phyloP scores from a whole-genome alignment of 2,329 filamentous ascomycete genomes.

The Fusarium coffeatum region DNA sequence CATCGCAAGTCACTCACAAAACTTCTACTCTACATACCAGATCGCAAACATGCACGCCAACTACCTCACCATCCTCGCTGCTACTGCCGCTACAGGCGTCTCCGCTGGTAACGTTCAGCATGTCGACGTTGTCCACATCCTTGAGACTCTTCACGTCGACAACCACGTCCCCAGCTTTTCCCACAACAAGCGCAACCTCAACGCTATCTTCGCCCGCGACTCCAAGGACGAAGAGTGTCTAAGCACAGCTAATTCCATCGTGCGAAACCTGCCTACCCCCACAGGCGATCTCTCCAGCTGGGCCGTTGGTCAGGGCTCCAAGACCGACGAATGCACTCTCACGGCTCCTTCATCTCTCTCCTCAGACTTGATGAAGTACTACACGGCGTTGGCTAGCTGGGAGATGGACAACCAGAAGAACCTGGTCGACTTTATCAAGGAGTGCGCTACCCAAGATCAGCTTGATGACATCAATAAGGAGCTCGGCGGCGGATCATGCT shows the following conservation, averaged over 20 bases:
- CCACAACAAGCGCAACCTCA: slow-evolving; percentile 26
- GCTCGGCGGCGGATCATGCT: background rate
- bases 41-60: slow-evolving; percentile 17
- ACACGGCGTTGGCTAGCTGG: slow-evolving; percentile 21
- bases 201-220: slow-evolving; percentile 20
- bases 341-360: slow-evolving; percentile 24
- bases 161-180: slow-evolving; percentile 17
- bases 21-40: background rate
- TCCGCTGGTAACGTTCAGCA: slow-evolving; percentile 9
- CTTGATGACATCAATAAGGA: background rate
- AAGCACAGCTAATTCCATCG: slow-evolving; percentile 17
- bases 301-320: background rate
- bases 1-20: background rate
- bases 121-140: slow-evolving; percentile 30
- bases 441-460: slow-evolving; percentile 13
- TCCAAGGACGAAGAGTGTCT: slow-evolving; percentile 1
- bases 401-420: background rate
- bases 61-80: slow-evolving; percentile 21
- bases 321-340: slow-evolving; percentile 17
- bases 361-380: slow-evolving; percentile 17
- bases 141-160: slow-evolving; percentile 27
- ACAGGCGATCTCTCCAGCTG: background rate
- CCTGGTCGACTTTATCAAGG: slow-evolving; percentile 1
- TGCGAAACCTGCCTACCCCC: slow-evolving; percentile 1
- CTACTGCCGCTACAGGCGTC: slow-evolving; percentile 13